Evolutionary conservation across 2,329 filamentous ascomycete species (phyloP).

Genomic region (Penicillium sp.): DNA sequence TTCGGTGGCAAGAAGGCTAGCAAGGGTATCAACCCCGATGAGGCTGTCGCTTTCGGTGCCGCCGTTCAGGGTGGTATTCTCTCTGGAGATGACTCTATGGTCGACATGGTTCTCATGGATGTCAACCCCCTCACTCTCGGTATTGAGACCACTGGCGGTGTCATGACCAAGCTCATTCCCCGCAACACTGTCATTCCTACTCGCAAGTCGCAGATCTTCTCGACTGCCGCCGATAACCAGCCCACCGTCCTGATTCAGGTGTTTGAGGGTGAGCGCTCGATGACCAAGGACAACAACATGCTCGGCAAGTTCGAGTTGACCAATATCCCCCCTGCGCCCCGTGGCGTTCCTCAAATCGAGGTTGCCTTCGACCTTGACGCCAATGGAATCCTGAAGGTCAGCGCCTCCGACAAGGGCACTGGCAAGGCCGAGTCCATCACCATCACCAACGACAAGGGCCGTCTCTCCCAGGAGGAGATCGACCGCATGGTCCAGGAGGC

Average conservation of each 20-base stretch:
- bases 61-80: constrained; percentile 96
- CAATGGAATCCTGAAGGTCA: constrained; percentile 97
- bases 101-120: constrained; percentile 88
- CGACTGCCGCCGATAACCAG: constrained; percentile 94
- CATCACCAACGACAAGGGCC: constrained; percentile 99
- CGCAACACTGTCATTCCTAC: constrained; percentile 94
- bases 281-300: constrained; percentile 96
- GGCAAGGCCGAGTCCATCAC: constrained; percentile 97
- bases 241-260: constrained; percentile 93
- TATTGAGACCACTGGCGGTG: constrained; percentile 95
- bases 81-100: constrained; percentile 78
- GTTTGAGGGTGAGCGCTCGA: constrained; percentile 86
- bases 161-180: constrained; percentile 96
- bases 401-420: constrained; percentile 94
- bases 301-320: constrained; percentile 99
- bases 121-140: constrained; percentile 94
- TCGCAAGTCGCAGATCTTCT: constrained; percentile 97
- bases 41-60: constrained; percentile 96
- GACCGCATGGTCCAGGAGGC: constrained; percentile 99
- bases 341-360: constrained; percentile 97
- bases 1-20: constrained; percentile 94
- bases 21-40: constrained; percentile 99
- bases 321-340: constrained; percentile 88
- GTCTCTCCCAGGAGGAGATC: constrained; percentile 93
- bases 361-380: constrained; percentile 97